Evolutionary conservation across 176 grass and related monocot genomes (phyloP), one percentile per base, ranked within the genome.

Genomic region (Triticum monococcum): DNA sequence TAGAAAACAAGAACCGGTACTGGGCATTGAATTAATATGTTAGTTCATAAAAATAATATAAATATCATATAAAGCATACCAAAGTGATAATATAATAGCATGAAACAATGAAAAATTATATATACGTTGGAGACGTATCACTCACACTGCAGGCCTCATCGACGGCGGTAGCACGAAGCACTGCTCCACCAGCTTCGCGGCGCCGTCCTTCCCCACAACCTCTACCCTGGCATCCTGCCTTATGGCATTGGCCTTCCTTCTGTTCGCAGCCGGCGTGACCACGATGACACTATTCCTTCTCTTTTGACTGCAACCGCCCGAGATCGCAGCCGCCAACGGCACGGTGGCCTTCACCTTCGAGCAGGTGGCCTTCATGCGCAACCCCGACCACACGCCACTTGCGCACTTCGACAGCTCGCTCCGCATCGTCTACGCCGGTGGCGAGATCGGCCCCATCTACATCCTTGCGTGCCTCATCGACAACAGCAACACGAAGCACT

Each of bases 401-500:
- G 26, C 26, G 1, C 26, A 28, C 26, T 28, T 28, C 26, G 26
- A 28, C 26, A 1, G 26, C 26, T 28, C 26, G 2, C 26, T 28
- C 26, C 26, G 26, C 26, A 1, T 28, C 26, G 26, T 28, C 75
- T 97, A 89, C 74, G 90, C 84, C 36, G 89, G 92, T 56, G 72
- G 88, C 22, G 90, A 92, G 60, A 87, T 94, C 66, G 95, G 95
- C 12, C 84, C 88, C 79, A 89, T 88, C 75, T 97, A 95, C 90
- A 97, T 97, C 81, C 95, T 93, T 23, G 96, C 91, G 2, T 88
- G 93, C 2, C 96, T 88, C 84, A 98, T 98, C 89, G 86, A 78
- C 68, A 90, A 86, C 1, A 91, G 93, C 0, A 56, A 65, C 35
- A 91, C 93, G 54, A 89, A 94, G 50, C 84, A 88, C 88, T 84